Evolutionary conservation across 192 early-diverging fungal species (phyloP).

Genomic region (Coemansia aciculifera): DNA sequence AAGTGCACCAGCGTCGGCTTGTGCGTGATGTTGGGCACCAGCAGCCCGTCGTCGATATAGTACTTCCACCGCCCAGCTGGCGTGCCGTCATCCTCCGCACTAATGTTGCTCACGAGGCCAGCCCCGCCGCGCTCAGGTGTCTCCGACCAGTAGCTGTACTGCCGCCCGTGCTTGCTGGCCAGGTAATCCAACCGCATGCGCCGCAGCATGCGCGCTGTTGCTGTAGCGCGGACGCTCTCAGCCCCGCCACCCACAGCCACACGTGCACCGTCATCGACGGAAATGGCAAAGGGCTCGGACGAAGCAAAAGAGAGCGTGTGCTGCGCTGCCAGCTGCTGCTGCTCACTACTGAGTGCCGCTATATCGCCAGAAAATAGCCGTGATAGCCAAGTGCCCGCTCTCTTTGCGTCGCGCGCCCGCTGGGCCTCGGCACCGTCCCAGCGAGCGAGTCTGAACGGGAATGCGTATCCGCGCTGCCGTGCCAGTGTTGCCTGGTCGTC

Average conservation of each 20-base stretch:
- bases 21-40: conserved; percentile 74
- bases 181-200: conserved; percentile 37
- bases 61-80: conserved; percentile 37
- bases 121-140: conserved; percentile 10
- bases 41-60: conserved; percentile 53
- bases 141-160: conserved; percentile 45
- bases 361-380: not conserved
- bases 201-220: conserved; percentile 34
- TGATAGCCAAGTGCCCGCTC: not conserved
- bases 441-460: conserved; percentile 42
- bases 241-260: not conserved
- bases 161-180: conserved; percentile 31
- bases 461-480: conserved; percentile 35
- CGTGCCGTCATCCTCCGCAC: conserved; percentile 11
- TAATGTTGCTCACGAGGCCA: not conserved
- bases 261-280: not conserved
- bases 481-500: conserved; percentile 48
- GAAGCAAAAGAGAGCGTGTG: conserved; percentile 23
- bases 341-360: not conserved
- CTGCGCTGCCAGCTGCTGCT: conserved; percentile 11
- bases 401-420: not conserved
- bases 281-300: conserved; percentile 1
- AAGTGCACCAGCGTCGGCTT: conserved; percentile 69
- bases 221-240: conserved; percentile 19
- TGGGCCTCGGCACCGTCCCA: conserved; percentile 17